phyloP scores from a whole-genome alignment of 2,329 filamentous ascomycete species.

The Coniochaeta pulveracea region DNA sequence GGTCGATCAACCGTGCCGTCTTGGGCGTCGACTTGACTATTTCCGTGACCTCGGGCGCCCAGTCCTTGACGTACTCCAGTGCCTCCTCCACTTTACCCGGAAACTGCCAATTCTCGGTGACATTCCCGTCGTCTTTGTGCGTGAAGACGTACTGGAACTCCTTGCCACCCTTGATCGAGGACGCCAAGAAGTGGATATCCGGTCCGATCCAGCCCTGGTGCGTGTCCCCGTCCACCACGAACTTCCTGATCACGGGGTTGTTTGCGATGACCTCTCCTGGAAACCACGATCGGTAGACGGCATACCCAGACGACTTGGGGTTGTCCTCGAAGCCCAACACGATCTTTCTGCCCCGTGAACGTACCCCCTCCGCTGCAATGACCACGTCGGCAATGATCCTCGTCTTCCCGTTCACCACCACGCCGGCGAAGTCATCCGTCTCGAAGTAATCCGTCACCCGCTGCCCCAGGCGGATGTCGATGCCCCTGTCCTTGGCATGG shows the following conservation, averaged over 20 bases:
- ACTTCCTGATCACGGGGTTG: slow-evolving; percentile 30
- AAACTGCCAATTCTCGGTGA: slow-evolving; percentile 34
- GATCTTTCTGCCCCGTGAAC: slow-evolving; percentile 32
- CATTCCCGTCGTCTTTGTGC: slow-evolving; percentile 29
- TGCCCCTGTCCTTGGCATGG: slow-evolving; percentile 34
- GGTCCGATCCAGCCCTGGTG: slow-evolving; percentile 40
- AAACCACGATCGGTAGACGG: slow-evolving; percentile 34
- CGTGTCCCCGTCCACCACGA: slow-evolving; percentile 34
- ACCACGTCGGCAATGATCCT: slow-evolving; percentile 25
- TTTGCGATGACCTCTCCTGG: slow-evolving; percentile 29
- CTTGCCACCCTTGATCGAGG: slow-evolving; percentile 36
- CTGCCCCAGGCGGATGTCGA: slow-evolving; percentile 33
- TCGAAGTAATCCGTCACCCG: slow-evolving; percentile 37
- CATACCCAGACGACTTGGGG: slow-evolving; percentile 29
- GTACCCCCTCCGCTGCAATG: slow-evolving; percentile 34
- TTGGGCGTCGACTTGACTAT: slow-evolving; percentile 20
- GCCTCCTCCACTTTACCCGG: slow-evolving; percentile 30
- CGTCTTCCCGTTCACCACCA: slow-evolving; percentile 26
- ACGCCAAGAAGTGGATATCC: slow-evolving; percentile 39
- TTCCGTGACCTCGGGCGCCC: slow-evolving; percentile 27
- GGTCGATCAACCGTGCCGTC: slow-evolving; percentile 13
- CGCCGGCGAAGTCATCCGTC: slow-evolving; percentile 25
- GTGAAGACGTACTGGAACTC: slow-evolving; percentile 45
- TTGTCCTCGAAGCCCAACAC: slow-evolving; percentile 30
- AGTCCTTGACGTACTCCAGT: slow-evolving; percentile 26